A percentile compares a stretch with the other conserved stretches of the same genome.
Conservation (phyloP, 345 rosid species). For the Eucalyptus regnans region DNA sequence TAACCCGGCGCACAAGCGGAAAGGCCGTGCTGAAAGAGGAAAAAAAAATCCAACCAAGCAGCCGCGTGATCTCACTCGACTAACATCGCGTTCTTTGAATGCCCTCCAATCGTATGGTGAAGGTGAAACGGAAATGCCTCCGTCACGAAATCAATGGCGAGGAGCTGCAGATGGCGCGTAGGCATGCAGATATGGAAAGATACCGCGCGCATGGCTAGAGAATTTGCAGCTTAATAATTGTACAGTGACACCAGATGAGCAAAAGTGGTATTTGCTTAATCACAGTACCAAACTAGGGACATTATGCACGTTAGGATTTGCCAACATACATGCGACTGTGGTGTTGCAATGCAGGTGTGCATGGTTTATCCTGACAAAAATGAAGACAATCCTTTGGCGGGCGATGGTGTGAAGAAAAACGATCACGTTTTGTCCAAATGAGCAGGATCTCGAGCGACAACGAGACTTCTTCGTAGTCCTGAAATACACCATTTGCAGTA, state of each 20-base stretch:
- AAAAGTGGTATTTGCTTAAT: not conserved
- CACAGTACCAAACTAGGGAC: not conserved
- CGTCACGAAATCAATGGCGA: not conserved
- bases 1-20: not conserved
- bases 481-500: not conserved
- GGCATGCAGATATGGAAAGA: not conserved
- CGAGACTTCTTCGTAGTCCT: not conserved
- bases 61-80: not conserved
- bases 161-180: not conserved
- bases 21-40: not conserved
- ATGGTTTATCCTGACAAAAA: not conserved
- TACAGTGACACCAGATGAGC: not conserved
- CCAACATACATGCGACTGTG: not conserved
- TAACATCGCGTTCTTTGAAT: not conserved
- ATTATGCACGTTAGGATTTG: not conserved
- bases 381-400: not conserved
- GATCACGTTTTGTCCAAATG: not conserved
- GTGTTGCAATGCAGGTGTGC: not conserved
- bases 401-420: not conserved
- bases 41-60: not conserved
- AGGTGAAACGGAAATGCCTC: not conserved
- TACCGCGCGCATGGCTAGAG: not conserved
- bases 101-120: not conserved
- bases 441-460: not conserved
- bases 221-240: not conserved